Evolutionary conservation across 306 rosid genomes (phyloP), one percentile per base, ranked within the genome.

Genomic region (Ceratonia siliqua): DNA sequence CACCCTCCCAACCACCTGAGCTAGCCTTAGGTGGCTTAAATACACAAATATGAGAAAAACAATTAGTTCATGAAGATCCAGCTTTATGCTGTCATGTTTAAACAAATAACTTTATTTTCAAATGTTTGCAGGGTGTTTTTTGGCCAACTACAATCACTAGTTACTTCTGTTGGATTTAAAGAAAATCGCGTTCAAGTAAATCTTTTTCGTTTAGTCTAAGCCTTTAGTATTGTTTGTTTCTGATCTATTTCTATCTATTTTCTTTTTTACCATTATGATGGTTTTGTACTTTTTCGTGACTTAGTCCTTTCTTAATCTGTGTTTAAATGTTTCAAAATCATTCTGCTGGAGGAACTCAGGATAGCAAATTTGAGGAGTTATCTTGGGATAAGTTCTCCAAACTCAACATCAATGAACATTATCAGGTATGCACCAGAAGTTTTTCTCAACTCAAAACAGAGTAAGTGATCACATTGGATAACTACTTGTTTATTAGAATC

Each of bases 161-260:
- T 91, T 68, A 71, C 61, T 72, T 68, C 89, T 55, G 30, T 83
- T 52, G 98, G 90, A 74, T 81, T 46, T 62, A 91, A 64, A 55
- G 91, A 75, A 78, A 85, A 83, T 79, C 85, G 12, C 46, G 86
- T 78, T 77, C 88, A 87, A 80, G 98, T 94, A 85, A 88, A 77
- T 67, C 27, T 52, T 73, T 63, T 58, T 38, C 70, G 73, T 70
- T 78, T 39, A 27, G 33, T 59, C 65, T 22, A 55, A 78, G 69
- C 52, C 38, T 33, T 55, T 68, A 58, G 71, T 81, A 10, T 27
- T 64, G 48, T 59, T 78, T 70, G 76, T 77, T 73, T 14, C 36
- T 43, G 55, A 52, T 68, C 22, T 68, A 50, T 36, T 69, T 27
- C 28, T 1, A 32, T 66, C 15, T 2, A 39, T 53, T 59, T 76